Evolutionary conservation across 306 rosid genomes (phyloP).

Genomic region (Canavalia gladiata): DNA sequence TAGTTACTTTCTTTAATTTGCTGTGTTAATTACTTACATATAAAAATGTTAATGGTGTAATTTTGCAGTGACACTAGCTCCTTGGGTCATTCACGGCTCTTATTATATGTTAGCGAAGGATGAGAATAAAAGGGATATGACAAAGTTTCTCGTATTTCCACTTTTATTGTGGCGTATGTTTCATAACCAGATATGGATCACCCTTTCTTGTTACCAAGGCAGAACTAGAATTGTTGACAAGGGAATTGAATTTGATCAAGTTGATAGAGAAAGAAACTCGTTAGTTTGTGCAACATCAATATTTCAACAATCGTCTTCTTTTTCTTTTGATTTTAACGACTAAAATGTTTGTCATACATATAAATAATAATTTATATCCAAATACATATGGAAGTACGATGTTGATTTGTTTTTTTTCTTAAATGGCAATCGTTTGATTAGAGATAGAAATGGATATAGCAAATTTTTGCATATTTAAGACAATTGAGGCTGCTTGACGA

Average conservation of each 20-base stretch:
- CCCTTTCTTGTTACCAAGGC: constrained; percentile 69
- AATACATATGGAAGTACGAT: no score
- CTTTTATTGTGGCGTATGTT: constrained; percentile 51
- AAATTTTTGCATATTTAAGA: no score
- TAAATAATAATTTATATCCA: no score
- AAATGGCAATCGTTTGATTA: no score
- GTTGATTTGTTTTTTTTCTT: no score
- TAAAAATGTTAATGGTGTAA: neutral
- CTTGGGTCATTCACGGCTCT: constrained; percentile 41
- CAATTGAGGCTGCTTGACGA: no score
- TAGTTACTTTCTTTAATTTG: neutral
- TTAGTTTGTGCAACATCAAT: neutral
- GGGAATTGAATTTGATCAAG: constrained; percentile 77
- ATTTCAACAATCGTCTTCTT: no score
- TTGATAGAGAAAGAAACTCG: constrained; percentile 76
- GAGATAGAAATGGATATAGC: no score
- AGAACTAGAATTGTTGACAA: constrained; percentile 60
- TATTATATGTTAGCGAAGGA: constrained; percentile 46
- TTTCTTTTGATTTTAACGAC: no score
- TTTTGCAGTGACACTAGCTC: constrained; percentile 48
- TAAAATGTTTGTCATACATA: no score
- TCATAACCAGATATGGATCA: constrained; percentile 76
- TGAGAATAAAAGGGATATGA: constrained; percentile 46
- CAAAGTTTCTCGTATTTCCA: constrained; percentile 40
- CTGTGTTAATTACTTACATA: neutral